Evolutionary conservation across 2,329 filamentous ascomycete genomes (phyloP), one percentile per base, ranked within the genome.

Genomic region (Basipetospora sp.): DNA sequence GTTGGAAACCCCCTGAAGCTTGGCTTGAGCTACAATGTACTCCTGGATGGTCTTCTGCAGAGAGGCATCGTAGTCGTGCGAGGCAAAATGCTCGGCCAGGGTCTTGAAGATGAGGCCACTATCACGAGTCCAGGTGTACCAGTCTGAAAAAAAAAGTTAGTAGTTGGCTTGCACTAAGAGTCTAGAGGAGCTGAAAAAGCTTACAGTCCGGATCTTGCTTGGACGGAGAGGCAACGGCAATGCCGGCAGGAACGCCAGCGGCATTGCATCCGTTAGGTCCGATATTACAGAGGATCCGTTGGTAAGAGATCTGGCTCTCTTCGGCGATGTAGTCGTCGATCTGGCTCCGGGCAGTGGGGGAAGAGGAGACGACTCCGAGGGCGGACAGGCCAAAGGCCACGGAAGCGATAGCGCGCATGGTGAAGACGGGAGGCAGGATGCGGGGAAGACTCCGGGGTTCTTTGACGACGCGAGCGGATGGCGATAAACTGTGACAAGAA

Each of bases 41-140:
- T 80, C 66, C 45, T 81, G 64, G 34, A 88, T 77, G 26, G 66
- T 54, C 6, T 53, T 58, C 47, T 79, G 74, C 15, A 84, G 59
- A 13, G 57, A 55, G 2, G 62, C 56, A 45, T 80, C 69, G 31
- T 77, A 80, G 35, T 59, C 60, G 41, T 71, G 60, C 32, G 59
- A 50, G 15, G 43, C 28, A 51, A 85, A 79, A 15, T 71, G 64
- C 47, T 87, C 81, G 8, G 80, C 62, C 13, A 87, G 56, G 17
- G 63, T 61, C 57, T 83, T 84, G 59, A 80, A 72, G 3, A 74
- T 73, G 20, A 87, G 63, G 17, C 76, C 78, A 13, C 77, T 69
- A 53, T 88, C 82, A 49, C 82, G 64, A 2, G 77, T 84, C 82
- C 82, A 88, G 1, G 79, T 84, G 50, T 75, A 87, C 50, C 70